Evolutionary conservation across 2,329 filamentous ascomycete species (phyloP), one percentile per base, ranked within the genome.

Genomic region (Monosporascus ibericus): DNA sequence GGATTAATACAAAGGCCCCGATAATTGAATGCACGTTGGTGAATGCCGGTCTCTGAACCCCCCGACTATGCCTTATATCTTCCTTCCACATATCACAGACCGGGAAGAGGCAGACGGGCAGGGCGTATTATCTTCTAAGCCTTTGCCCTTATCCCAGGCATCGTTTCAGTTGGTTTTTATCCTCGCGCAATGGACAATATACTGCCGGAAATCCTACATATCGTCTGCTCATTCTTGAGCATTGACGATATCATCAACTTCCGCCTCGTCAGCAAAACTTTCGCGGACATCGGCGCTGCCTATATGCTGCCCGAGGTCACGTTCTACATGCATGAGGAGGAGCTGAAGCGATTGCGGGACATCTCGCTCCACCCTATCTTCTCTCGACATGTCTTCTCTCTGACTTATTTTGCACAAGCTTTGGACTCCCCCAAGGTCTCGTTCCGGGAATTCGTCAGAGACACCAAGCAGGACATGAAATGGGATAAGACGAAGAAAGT

Each of bases 271-370:
- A 56, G 55, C 46, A 61, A 49, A 40, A 34, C 52, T 2, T 64
- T 63, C 38, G 61, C 61, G 9, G 57, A 62, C 38, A 53, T 60
- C 27, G 63, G 58, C 17, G 63, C 61, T 7, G 52, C 56, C 38
- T 60, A 60, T 76, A 53, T 83, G 76, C 50, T 80, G 60, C 40
- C 70, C 59, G 38, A 71, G 44, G 47, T 69, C 56, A 55, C 56
- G 15, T 51, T 68, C 58, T 55, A 59, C 47, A 37, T 68, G 49
- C 48, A 68, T 53, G 20, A 60, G 20, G 48, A 52, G 15, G 63
- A 65, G 37, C 50, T 67, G 14, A 54, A 60, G 5, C 58, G 60
- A 38, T 49, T 67, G 18, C 49, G 53, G 15, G 48, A 44, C 40
- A 62, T 67, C 54, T 61, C 63, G 17, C 49, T 60, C 25, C 55